phyloP scores from a whole-genome alignment of 2,329 filamentous ascomycete genomes.

The Arthrinium phaeospermum region DNA sequence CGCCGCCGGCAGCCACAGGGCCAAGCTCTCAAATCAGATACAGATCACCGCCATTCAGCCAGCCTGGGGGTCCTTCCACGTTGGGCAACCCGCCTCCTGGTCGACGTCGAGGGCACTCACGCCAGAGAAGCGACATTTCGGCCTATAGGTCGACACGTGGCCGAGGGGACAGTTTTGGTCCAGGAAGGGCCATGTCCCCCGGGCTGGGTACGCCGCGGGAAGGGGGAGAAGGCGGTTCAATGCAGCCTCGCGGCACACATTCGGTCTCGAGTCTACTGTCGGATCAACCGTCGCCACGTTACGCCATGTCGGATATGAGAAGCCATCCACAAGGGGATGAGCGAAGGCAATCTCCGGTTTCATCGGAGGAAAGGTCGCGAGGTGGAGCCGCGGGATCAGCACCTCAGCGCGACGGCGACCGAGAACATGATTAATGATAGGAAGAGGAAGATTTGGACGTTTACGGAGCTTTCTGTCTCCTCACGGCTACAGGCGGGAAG shows the following conservation, averaged over 20 bases:
- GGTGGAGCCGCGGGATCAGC: constrained; percentile 19
- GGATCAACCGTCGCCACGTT: constrained; percentile 25
- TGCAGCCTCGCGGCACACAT: constrained; percentile 19
- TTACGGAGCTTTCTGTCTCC: not conserved
- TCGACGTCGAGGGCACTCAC: constrained; percentile 64
- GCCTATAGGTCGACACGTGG: constrained; percentile 50
- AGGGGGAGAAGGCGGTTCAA: constrained; percentile 21
- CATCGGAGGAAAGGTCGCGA: constrained; percentile 24
- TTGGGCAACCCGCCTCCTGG: constrained; percentile 58
- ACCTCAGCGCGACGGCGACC: constrained; percentile 21
- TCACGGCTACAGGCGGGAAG: not conserved
- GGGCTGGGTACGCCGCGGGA: constrained; percentile 43
- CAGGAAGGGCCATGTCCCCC: constrained; percentile 45
- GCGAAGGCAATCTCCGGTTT: constrained; percentile 23
- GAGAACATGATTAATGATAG: constrained; percentile 21
- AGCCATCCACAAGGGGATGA: constrained; percentile 20
- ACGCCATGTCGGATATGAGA: constrained; percentile 21
- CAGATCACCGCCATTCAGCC: constrained; percentile 61
- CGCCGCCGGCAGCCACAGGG: constrained; percentile 50
- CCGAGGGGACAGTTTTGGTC: constrained; percentile 41
- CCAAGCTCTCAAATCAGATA: constrained; percentile 52
- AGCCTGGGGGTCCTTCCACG: constrained; percentile 51
- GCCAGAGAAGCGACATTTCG: constrained; percentile 69
- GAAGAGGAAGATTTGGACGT: not conserved
- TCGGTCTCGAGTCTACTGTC: constrained; percentile 25